Evolutionary conservation across 2,329 filamentous ascomycete species (phyloP).

Genomic region (Talaromyces marneffei): DNA sequence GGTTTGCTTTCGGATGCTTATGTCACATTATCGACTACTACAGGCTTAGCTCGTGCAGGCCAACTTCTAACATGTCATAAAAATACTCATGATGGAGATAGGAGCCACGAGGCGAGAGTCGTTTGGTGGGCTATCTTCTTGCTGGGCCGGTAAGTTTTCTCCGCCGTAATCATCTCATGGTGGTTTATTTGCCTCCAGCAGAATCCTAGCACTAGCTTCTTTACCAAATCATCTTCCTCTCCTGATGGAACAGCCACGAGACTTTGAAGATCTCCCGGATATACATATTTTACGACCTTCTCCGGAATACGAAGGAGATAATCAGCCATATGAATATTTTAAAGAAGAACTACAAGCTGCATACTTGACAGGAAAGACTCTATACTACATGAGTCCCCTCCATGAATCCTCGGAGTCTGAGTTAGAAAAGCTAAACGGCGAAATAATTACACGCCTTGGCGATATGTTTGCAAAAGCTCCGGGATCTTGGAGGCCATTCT

Average conservation of each 20-base stretch:
- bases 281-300: not conserved
- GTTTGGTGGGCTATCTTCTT: constrained; percentile 12
- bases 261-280: not conserved
- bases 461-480: constrained; percentile 3
- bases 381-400: not conserved
- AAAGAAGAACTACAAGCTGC: constrained; percentile 4
- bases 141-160: constrained; percentile 4
- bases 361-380: not conserved
- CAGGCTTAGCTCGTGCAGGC: not conserved
- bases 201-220: constrained; percentile 5
- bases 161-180: not conserved
- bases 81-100: not conserved
- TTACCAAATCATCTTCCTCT: constrained; percentile 1
- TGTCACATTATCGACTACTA: constrained; percentile 4
- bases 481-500: constrained; percentile 11
- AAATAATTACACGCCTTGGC: not conserved
- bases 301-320: not conserved
- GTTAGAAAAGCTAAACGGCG: not conserved
- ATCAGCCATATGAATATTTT: not conserved
- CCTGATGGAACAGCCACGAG: not conserved
- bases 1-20: constrained; percentile 11
- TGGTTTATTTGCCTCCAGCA: not conserved
- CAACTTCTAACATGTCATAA: not conserved
- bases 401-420: not conserved
- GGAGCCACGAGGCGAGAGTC: not conserved